A percentile compares a stretch with the other conserved stretches of the same genome.
These are phyloP conservation scores for Epicoccum nigrum DNA, from an alignment of 2,329 filamentous ascomycete species.

Conservation along the genomic window DNA sequence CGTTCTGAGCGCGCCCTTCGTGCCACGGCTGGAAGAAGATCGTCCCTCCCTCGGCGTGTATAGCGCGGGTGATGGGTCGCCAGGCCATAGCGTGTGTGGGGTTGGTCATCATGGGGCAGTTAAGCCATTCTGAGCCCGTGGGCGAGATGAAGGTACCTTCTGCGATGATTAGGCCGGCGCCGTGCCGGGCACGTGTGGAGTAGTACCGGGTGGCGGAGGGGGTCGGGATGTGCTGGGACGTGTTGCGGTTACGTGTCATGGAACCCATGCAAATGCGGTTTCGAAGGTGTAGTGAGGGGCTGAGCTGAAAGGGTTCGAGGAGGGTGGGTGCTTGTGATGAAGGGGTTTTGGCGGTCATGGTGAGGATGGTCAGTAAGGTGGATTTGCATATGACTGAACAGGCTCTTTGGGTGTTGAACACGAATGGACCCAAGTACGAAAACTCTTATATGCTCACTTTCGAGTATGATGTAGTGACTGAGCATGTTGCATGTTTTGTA, in stretches of 20 bases:
- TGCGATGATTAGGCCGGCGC: conserved; percentile 28
- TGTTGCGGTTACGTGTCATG: conserved; percentile 35
- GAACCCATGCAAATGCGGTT: conserved; percentile 34
- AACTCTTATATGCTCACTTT: no score
- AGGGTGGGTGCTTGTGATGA: neutral
- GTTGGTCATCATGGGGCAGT: conserved; percentile 28
- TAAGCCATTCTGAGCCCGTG: conserved; percentile 26
- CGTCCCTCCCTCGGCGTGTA: conserved; percentile 26
- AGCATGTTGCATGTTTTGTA: neutral
- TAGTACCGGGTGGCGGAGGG: conserved; percentile 25
- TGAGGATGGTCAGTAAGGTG: no score
- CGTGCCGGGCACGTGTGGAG: conserved; percentile 24
- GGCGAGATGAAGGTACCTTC: conserved; percentile 28
- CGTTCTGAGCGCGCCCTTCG: conserved; percentile 27
- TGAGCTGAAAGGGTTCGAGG: conserved; percentile 2
- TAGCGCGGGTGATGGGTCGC: conserved; percentile 25
- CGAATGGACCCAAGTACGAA: no score
- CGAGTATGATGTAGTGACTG: neutral
- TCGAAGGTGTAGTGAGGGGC: neutral
- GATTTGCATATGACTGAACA: no score
- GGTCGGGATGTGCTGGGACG: conserved; percentile 24
- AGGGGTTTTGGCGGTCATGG: neutral
- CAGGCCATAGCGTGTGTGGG: conserved; percentile 26
- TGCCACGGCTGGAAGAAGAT: conserved; percentile 36
- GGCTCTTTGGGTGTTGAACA: neutral